These are phyloP conservation scores for Herpetomonas samuelpessoai DNA, from an alignment of 208 protist genomes.

Conservation along the genomic window DNA sequence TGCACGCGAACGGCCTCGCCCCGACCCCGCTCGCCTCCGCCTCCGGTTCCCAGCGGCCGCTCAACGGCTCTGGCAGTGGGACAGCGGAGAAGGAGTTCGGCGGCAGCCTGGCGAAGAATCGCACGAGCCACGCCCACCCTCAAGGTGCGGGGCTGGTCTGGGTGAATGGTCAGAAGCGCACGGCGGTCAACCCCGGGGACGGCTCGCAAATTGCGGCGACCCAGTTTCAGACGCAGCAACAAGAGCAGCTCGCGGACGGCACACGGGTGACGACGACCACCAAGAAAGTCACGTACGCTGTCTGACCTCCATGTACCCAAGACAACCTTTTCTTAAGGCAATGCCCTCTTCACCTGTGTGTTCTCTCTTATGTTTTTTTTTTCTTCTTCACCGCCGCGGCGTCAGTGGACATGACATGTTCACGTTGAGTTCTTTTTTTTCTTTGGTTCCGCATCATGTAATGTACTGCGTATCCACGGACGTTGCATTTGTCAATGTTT, in stretches of 20 bases:
- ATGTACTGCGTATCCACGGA: too few species aligned
- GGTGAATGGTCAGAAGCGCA: constrained; percentile 13
- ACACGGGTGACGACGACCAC: not conserved
- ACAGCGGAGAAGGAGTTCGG: constrained; percentile 26
- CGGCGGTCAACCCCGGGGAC: constrained; percentile 1
- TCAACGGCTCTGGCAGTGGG: constrained; percentile 5
- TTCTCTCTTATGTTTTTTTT: constrained; percentile 10
- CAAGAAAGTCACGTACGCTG: constrained; percentile 21
- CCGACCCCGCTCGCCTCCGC: not conserved
- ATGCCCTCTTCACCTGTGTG: constrained; percentile 2
- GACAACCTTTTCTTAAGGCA: too few species aligned
- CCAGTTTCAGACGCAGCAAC: too few species aligned
- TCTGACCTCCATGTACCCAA: too few species aligned
- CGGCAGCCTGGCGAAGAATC: constrained; percentile 40
- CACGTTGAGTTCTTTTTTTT: constrained; percentile 5
- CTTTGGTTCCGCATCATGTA: too few species aligned
- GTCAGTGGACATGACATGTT: not conserved
- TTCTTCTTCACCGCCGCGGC: constrained; percentile 2
- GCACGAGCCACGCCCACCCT: constrained; percentile 46
- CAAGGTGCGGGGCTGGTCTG: constrained; percentile 83
- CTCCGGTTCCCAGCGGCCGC: constrained; percentile 1
- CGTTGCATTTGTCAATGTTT: too few species aligned
- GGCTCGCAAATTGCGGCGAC: not conserved
- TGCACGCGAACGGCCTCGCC: constrained; percentile 16
- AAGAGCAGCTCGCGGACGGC: not conserved